Percentiles rank a stretch among this genome's conserved stretches.
Conservation (phyloP, 108 stramenopile species). For the Stephanodiscus triporus region DNA sequence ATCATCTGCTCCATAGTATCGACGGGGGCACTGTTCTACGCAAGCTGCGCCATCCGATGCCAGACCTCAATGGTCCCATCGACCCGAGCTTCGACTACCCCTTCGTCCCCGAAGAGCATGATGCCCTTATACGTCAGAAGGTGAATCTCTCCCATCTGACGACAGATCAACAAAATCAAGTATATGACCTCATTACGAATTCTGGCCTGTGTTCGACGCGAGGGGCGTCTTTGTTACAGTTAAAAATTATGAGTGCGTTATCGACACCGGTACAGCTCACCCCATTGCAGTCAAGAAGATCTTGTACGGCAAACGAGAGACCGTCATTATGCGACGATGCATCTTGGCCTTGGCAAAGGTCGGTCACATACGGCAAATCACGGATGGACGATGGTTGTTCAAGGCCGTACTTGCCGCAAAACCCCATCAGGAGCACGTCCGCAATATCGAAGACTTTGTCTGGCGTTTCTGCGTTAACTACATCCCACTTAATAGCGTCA, state of each 20-base stretch:
- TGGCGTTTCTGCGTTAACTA: slow-evolving; percentile 1
- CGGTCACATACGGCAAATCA: neutral
- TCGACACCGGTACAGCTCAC: neutral
- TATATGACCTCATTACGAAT: neutral
- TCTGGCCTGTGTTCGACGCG: slow-evolving; percentile 5
- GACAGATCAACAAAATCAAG: neutral
- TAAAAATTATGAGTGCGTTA: neutral
- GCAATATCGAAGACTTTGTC: neutral
- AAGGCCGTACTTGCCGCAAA: neutral
- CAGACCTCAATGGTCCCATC: too few species aligned
- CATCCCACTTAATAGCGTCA: neutral
- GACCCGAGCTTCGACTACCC: neutral
- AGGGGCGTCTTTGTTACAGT: neutral
- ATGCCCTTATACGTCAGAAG: neutral
- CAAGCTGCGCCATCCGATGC: neutral
- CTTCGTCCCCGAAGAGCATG: neutral
- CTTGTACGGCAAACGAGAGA: neutral
- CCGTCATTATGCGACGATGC: neutral
- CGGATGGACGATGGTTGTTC: neutral
- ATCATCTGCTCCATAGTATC: neutral
- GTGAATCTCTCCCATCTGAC: neutral
- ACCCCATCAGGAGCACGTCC: neutral
- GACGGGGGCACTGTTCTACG: neutral
- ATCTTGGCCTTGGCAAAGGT: neutral
- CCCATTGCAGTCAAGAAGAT: neutral